These are phyloP conservation scores for Myxozyma nipponensis DNA, from an alignment of 805 yeast species.

Conservation along the genomic window DNA sequence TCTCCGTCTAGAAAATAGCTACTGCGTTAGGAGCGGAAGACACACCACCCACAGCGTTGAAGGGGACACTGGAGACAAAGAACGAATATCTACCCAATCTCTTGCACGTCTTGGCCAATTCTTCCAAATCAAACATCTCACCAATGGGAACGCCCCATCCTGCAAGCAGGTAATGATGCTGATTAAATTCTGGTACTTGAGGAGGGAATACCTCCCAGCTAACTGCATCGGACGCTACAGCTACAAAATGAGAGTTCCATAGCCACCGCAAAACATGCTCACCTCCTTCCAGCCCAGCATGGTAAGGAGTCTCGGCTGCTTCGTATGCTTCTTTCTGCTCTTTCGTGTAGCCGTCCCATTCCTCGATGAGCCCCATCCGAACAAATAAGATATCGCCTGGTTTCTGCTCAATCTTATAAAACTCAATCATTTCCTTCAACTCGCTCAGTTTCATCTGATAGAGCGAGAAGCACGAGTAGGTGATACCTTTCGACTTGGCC, in stretches of 20 bases:
- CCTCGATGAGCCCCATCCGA: slow-evolving; percentile 32
- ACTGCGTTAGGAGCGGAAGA: slow-evolving; percentile 44
- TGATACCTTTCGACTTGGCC: slow-evolving; percentile 28
- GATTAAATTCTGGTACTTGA: background rate
- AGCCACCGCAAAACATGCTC: slow-evolving; percentile 31
- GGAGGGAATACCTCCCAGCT: slow-evolving; percentile 30
- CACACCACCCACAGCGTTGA: slow-evolving; percentile 36
- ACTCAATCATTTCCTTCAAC: slow-evolving; percentile 21
- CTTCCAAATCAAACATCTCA: slow-evolving; percentile 36
- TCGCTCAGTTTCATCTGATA: slow-evolving; percentile 27
- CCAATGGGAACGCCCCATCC: slow-evolving; percentile 39
- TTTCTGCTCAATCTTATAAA: slow-evolving; percentile 19
- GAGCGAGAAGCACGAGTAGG: slow-evolving; percentile 24
- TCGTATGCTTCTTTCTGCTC: slow-evolving; percentile 26
- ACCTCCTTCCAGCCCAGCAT: slow-evolving; percentile 30
- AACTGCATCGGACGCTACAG: slow-evolving; percentile 33
- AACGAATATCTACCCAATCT: slow-evolving; percentile 30
- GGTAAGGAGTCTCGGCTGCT: slow-evolving; percentile 2
- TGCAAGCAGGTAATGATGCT: slow-evolving; percentile 32
- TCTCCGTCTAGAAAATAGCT: slow-evolving; percentile 36
- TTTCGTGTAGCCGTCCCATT: slow-evolving; percentile 27
- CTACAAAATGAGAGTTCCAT: slow-evolving; percentile 33
- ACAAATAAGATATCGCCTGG: slow-evolving; percentile 33
- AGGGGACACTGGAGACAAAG: slow-evolving; percentile 34
- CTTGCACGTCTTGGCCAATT: slow-evolving; percentile 30